phyloP scores from a whole-genome alignment of 306 rosid genomes.

The Mimosa bimucronata region DNA sequence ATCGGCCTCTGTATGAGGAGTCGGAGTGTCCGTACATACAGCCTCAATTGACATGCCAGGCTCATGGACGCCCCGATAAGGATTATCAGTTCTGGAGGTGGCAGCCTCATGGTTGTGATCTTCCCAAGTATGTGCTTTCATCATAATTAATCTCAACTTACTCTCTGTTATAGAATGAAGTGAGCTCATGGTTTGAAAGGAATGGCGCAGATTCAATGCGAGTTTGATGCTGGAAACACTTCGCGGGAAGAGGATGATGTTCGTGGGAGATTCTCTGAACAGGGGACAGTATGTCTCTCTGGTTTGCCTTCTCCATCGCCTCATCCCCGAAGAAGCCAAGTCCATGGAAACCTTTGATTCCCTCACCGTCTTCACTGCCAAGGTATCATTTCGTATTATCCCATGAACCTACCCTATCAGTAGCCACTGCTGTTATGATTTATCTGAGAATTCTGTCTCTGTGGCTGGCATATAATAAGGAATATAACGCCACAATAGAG shows the following conservation, averaged over 20 bases:
- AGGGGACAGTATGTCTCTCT: slow-evolving; percentile 91
- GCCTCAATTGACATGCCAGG: slow-evolving; percentile 88
- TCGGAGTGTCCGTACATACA: slow-evolving; percentile 97
- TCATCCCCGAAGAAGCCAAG: slow-evolving; percentile 73
- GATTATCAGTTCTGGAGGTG: slow-evolving; percentile 83
- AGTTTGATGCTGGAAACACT: slow-evolving; percentile 87
- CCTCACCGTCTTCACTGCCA: slow-evolving; percentile 83
- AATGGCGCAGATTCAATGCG: slow-evolving; percentile 72
- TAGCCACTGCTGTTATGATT: not conserved
- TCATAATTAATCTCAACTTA: not conserved
- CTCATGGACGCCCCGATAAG: slow-evolving; percentile 83
- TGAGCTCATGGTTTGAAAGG: not conserved
- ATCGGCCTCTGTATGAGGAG: slow-evolving; percentile 77
- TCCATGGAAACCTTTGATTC: slow-evolving; percentile 93
- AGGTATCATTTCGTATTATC: slow-evolving; percentile 51
- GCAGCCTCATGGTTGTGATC: slow-evolving; percentile 89
- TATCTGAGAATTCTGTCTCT: not conserved
- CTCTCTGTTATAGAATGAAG: not conserved
- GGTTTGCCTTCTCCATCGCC: slow-evolving; percentile 83
- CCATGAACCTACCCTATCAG: not conserved
- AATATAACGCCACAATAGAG: slow-evolving; percentile 93
- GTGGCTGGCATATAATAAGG: slow-evolving; percentile 39
- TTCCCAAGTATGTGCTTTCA: slow-evolving; percentile 58
- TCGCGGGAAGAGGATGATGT: slow-evolving; percentile 95
- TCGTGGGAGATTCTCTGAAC: slow-evolving; percentile 91